phyloP scores from a whole-genome alignment of 228 moss, liverwort and hornwort species.

The Sphagnum fallax region DNA sequence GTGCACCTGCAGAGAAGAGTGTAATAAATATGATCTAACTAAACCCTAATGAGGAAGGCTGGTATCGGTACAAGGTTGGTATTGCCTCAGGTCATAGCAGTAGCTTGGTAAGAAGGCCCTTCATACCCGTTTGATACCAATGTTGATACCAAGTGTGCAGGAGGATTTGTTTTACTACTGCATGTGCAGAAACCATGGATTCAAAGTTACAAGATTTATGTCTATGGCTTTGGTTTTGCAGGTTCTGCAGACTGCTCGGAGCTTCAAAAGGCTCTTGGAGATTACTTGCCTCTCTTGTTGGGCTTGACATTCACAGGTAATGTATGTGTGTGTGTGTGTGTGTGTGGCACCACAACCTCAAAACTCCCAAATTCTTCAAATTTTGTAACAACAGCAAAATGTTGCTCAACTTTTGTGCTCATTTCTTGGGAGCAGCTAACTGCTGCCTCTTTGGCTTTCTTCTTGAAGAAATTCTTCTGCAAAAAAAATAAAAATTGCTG shows the following conservation, averaged over 20 bases:
- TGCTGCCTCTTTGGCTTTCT: background rate
- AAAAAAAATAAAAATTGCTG: background rate
- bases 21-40: too few species aligned
- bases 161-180: background rate
- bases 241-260: constrained; percentile 9
- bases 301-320: constrained; percentile 35
- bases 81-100: too few species aligned
- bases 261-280: constrained; percentile 27
- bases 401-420: background rate
- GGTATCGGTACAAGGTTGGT: too few species aligned
- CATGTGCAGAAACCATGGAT: background rate
- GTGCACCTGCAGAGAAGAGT: too few species aligned
- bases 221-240: constrained; percentile 10
- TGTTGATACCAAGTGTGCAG: background rate
- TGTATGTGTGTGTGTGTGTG: background rate
- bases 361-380: background rate
- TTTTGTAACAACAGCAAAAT: background rate
- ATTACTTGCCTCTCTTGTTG: constrained; percentile 21
- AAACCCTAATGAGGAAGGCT: too few species aligned
- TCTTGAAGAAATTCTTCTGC: background rate
- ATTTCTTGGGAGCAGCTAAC: background rate
- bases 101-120: too few species aligned
- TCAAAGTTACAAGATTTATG: background rate
- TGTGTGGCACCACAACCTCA: constrained; percentile 5
- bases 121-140: background rate